phyloP scores from a whole-genome alignment of 2,329 filamentous ascomycete species.

The Fusarium luffae region DNA sequence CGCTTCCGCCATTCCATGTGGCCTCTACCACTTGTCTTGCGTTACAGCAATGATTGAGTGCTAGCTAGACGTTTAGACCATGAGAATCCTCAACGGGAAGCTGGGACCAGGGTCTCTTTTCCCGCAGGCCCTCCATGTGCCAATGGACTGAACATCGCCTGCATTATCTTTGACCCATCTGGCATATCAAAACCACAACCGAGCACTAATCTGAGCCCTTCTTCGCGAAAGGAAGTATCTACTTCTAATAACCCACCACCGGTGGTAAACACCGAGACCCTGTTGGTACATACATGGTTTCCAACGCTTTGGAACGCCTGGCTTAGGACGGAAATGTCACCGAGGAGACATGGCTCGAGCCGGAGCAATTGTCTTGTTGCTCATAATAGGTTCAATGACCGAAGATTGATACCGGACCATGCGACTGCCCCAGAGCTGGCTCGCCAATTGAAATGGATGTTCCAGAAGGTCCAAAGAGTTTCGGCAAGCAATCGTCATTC shows the following conservation, averaged over 20 bases:
- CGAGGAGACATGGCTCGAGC: constrained; percentile 28
- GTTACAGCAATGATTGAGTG: constrained; percentile 27
- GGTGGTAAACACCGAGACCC: constrained; percentile 19
- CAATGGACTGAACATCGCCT: constrained; percentile 15
- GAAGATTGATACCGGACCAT: constrained; percentile 16
- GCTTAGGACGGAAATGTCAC: constrained; percentile 38
- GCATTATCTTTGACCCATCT: constrained; percentile 15
- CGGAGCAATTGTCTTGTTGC: constrained; percentile 33
- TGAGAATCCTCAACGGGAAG: constrained; percentile 26
- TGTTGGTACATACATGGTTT: constrained; percentile 26
- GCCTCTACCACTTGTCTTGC: constrained; percentile 35
- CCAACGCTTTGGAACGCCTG: constrained; percentile 39
- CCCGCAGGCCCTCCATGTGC: background rate
- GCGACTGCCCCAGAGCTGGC: constrained; percentile 29
- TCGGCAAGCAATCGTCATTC: constrained; percentile 23
- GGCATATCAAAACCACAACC: constrained; percentile 15
- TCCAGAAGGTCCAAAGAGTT: constrained; percentile 43
- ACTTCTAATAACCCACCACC: constrained; percentile 16
- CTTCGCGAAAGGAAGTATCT: constrained; percentile 17
- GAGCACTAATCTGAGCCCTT: constrained; percentile 41
- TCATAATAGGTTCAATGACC: constrained; percentile 7
- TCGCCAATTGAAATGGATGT: constrained; percentile 35
- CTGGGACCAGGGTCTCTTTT: constrained; percentile 30
- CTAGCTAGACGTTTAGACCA: constrained; percentile 11
- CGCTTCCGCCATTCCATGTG: constrained; percentile 22